Evolutionary conservation across 2,329 filamentous ascomycete genomes (phyloP).

Genomic region (Stromatinia cepivora): DNA sequence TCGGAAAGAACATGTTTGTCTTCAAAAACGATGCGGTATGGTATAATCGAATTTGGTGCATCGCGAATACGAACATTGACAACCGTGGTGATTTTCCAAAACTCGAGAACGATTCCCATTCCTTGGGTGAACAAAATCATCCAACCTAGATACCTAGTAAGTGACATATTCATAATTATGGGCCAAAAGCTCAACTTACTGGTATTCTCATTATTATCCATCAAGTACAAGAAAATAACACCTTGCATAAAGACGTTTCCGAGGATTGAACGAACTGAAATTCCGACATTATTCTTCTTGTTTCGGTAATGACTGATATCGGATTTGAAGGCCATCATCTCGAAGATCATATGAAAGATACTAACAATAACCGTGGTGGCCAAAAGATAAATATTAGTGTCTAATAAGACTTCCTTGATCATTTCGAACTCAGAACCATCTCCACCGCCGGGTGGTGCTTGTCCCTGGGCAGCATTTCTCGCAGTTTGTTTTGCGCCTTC

Average conservation of each 20-base stretch:
- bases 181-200: slow-evolving; percentile 43
- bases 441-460: slow-evolving; percentile 63
- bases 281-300: slow-evolving; percentile 99
- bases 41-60: slow-evolving; percentile 67
- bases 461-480: slow-evolving; percentile 66
- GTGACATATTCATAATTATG: slow-evolving; percentile 6
- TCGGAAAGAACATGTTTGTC: slow-evolving; percentile 96
- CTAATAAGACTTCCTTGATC: slow-evolving; percentile 91
- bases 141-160: slow-evolving; percentile 56
- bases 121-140: slow-evolving; percentile 95
- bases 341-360: slow-evolving; percentile 89
- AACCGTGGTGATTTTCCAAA: slow-evolving; percentile 96
- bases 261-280: slow-evolving; percentile 92
- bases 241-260: slow-evolving; percentile 97
- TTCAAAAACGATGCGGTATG: slow-evolving; percentile 82
- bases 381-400: slow-evolving; percentile 91
- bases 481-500: slow-evolving; percentile 82
- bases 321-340: slow-evolving; percentile 94
- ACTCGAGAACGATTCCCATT: slow-evolving; percentile 63
- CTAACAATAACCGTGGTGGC: slow-evolving; percentile 81
- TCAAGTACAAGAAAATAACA: slow-evolving; percentile 92
- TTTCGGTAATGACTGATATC: slow-evolving; percentile 98
- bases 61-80: slow-evolving; percentile 84
- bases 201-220: slow-evolving; percentile 97
- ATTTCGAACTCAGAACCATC: slow-evolving; percentile 95